Base-by-base conservation (phyloP, 2,329 filamentous ascomycete genomes). In the Pseudogymnoascus sp. region DNA sequence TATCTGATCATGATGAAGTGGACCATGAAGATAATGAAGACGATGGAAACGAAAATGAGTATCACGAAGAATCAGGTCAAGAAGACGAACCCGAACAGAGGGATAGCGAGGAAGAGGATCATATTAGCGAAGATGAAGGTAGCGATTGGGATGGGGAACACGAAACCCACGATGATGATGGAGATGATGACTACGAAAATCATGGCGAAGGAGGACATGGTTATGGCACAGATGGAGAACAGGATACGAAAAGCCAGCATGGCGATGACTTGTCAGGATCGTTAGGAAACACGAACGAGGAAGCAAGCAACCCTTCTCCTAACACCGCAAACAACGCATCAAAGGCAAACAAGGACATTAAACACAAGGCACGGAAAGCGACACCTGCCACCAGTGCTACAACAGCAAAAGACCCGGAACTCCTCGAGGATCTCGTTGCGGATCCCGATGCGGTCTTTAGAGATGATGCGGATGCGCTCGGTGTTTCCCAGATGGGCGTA, bases 141-240 rank as follows among this genome's bases (percentile, higher is more conserved):
- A 59, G 62, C 5, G 61, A 65, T 6, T 33, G 59, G 4, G 28
- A 59, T 12, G 40, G 35, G 14, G 61, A 66, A 14, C 61, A 63
- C 16, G 65, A 66, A 35, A 43, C 40, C 19, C 19, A 61, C 8
- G 28, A 59, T 8, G 63, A 63, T n/a, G 60, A 65, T 5, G 43
- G 62, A 2, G 40, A 50, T 10, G 33, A 64, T 7, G 50, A 65
- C 2, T 28, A 64, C 11, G 33, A 64, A 11, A 60, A 66, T 2
- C 60, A 63, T 3, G 50, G 62, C 11, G 11, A 64, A 14, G 59
- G 65, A 14, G 63, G 64, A 28, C 33, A 28, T 6, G 59, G 8
- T 31, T 10, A 43, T 35, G 43, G 7, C 4, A 62, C 64, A 26
- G 64, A 65, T 1, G 59, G 63, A 14, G 63, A 66, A 4, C 38